Evolutionary conservation across 495 filamentous ascomycete genomes (phyloP).

Genomic region (Hyphodiscus hymeniophilus): DNA sequence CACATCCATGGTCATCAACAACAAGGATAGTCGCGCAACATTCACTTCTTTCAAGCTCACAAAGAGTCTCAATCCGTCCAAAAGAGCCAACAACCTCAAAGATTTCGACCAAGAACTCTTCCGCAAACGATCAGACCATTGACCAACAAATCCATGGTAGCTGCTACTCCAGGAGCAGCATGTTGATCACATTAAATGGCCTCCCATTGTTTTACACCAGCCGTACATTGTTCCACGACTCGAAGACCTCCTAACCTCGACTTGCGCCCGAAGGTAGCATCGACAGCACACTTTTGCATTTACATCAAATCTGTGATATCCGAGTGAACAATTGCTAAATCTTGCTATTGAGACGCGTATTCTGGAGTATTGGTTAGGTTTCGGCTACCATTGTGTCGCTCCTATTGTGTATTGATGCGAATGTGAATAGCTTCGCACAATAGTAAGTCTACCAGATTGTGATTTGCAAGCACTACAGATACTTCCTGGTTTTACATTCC

Average conservation of each 20-base stretch:
- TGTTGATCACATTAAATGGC: slow-evolving; percentile 16
- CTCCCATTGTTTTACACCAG: slow-evolving; percentile 11
- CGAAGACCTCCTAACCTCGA: slow-evolving; percentile 6
- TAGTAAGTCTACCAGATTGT: neutral
- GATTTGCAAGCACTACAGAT: neutral
- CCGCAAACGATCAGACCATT: neutral
- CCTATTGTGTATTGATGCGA: no score
- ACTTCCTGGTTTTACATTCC: neutral
- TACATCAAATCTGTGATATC: neutral
- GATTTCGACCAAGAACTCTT: no score
- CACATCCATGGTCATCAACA: no score
- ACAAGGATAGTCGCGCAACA: no score
- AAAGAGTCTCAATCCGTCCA: no score
- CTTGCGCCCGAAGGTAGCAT: slow-evolving; percentile 6
- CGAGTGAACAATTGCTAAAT: neutral
- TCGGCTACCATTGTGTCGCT: neutral
- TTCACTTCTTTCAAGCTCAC: no score
- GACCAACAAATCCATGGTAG: slow-evolving; percentile 9
- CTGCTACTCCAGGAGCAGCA: slow-evolving; percentile 8
- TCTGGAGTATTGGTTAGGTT: neutral
- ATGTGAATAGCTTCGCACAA: no score
- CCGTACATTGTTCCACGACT: slow-evolving; percentile 11
- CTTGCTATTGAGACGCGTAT: slow-evolving; percentile 3
- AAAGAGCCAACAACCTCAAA: no score
- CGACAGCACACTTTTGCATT: neutral